Conservation (phyloP, 805 yeast species). For the Pichia heedii region DNA sequence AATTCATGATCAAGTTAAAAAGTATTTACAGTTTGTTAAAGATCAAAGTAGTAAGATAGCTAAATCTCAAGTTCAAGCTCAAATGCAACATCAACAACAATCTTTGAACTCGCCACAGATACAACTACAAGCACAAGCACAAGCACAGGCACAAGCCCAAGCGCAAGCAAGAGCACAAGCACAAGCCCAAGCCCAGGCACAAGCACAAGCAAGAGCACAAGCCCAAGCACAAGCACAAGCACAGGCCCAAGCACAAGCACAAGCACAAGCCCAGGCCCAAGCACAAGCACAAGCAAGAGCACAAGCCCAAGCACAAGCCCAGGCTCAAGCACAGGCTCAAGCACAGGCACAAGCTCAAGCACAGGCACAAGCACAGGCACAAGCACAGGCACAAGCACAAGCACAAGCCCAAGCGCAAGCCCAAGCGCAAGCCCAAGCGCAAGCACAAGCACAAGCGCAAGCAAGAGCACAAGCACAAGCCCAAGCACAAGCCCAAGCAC, state of each 20-base stretch:
- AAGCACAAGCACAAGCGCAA: too few relatives aligned
- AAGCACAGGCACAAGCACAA: neutral
- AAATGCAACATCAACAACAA: slow-evolving; percentile 4
- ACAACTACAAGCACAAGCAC: slow-evolving; percentile 11
- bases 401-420: too few relatives aligned
- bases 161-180: neutral
- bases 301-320: neutral
- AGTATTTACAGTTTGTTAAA: slow-evolving; percentile 65
- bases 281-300: neutral
- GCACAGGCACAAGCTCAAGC: neutral
- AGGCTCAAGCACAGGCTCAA: neutral
- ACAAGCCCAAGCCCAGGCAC: neutral
- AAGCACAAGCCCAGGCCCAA: neutral
- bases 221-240: neutral
- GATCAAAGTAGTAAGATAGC: slow-evolving; percentile 34
- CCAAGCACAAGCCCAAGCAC: neutral
- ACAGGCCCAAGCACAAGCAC: neutral
- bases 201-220: neutral
- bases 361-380: neutral
- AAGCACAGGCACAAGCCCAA: neutral
- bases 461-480: too few relatives aligned
- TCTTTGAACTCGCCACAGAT: neutral
- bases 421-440: too few relatives aligned
- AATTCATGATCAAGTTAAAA: slow-evolving; percentile 61
- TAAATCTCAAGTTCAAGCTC: slow-evolving; percentile 26